These are phyloP conservation scores for Sabuloglossum arenarium DNA, from an alignment of 495 filamentous ascomycete species.

Conservation along the genomic window DNA sequence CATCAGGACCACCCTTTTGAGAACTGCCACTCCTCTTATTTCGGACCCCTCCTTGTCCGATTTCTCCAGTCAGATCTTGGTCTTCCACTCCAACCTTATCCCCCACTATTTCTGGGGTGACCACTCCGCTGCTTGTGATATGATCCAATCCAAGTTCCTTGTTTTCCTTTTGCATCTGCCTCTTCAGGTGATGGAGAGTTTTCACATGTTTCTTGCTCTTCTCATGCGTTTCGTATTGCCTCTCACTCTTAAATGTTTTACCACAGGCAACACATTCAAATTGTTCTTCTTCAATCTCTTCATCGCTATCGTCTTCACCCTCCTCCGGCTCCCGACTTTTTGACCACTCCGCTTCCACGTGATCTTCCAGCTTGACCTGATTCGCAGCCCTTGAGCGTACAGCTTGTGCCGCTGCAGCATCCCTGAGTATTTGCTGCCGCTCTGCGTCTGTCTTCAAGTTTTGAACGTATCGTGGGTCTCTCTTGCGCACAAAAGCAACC, in stretches of 20 bases:
- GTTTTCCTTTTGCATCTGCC: constrained; percentile 69
- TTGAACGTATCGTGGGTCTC: constrained; percentile 62
- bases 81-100: constrained; percentile 8
- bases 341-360: constrained; percentile 61
- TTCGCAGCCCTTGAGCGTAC: constrained; percentile 64
- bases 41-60: neutral
- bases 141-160: constrained; percentile 27
- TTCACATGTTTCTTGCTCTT: constrained; percentile 90
- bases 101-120: neutral
- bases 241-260: constrained; percentile 86
- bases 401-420: constrained; percentile 66
- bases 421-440: constrained; percentile 57
- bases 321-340: constrained; percentile 27
- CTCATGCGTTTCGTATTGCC: constrained; percentile 84
- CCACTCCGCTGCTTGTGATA: neutral
- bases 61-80: constrained; percentile 4
- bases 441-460: constrained; percentile 57
- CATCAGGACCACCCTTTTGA: neutral
- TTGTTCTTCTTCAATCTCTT: constrained; percentile 28
- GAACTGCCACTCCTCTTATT: neutral
- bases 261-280: constrained; percentile 84
- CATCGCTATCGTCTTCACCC: constrained; percentile 23
- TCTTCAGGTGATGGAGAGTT: constrained; percentile 53
- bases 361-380: constrained; percentile 43
- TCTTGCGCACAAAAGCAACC: constrained; percentile 77